A percentile compares a stretch with the other conserved stretches of the same genome.
phyloP scores from a whole-genome alignment of 345 rosid species.

The Salix arbutifolia region DNA sequence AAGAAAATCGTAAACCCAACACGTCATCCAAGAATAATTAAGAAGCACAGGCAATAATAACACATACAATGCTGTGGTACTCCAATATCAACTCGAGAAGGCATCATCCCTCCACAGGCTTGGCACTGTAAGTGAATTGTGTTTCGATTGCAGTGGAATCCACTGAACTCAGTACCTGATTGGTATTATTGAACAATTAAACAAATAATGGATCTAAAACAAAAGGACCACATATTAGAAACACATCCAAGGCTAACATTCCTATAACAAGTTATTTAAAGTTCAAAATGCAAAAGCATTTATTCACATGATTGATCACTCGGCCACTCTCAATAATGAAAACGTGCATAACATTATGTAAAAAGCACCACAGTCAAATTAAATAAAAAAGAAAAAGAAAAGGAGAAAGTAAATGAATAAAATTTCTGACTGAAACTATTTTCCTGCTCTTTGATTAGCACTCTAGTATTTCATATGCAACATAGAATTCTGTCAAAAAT shows the following conservation, averaged over 20 bases:
- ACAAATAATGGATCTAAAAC: neutral
- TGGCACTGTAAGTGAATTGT: constrained; percentile 79
- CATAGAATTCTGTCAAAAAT: no score
- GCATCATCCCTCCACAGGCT: constrained; percentile 83
- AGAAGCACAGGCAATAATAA: neutral
- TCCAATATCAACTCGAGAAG: constrained; percentile 50
- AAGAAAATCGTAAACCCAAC: neutral
- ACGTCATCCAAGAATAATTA: neutral
- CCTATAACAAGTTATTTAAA: neutral
- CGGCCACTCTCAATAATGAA: no score
- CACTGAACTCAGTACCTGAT: constrained; percentile 50
- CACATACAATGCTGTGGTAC: constrained; percentile 85
- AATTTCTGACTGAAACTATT: no score
- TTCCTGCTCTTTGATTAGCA: no score
- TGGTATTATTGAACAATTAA: constrained; percentile 16
- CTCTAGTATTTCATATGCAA: no score
- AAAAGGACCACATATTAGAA: neutral
- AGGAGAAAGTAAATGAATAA: no score
- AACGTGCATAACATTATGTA: no score
- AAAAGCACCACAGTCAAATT: no score
- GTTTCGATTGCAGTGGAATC: constrained; percentile 58
- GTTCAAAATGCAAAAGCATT: no score
- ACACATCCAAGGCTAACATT: neutral
- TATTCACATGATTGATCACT: no score
- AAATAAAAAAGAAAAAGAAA: no score